Evolutionary conservation across 2,329 filamentous ascomycete species (phyloP).

Genomic region (Penicillium sp.): DNA sequence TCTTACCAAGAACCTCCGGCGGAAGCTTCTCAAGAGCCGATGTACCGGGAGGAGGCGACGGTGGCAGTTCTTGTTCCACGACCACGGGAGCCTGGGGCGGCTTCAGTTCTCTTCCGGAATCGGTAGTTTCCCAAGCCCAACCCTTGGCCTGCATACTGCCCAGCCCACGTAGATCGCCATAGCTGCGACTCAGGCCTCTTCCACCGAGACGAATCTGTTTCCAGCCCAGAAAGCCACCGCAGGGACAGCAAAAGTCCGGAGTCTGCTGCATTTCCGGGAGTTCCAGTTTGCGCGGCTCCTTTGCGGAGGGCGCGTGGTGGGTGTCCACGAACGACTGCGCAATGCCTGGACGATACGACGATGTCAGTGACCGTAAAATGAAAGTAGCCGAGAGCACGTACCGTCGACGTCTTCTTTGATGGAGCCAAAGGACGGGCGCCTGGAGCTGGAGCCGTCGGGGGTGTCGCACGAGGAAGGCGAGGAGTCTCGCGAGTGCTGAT

Average conservation of each 20-base stretch:
- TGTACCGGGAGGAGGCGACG: slow-evolving; percentile 30
- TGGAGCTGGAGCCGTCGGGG: slow-evolving; percentile 38
- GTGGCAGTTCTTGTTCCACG: slow-evolving; percentile 19
- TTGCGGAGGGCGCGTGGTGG: slow-evolving; percentile 30
- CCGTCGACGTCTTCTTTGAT: slow-evolving; percentile 46
- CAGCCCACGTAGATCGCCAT: slow-evolving; percentile 41
- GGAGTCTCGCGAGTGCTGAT: slow-evolving; percentile 30
- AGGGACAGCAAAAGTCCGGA: slow-evolving; percentile 48
- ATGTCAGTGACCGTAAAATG: neutral
- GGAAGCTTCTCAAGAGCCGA: slow-evolving; percentile 67
- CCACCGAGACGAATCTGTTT: slow-evolving; percentile 47
- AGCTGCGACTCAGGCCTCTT: slow-evolving; percentile 45
- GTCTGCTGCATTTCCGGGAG: slow-evolving; percentile 34
- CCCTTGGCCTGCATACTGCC: slow-evolving; percentile 37
- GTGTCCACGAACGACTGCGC: slow-evolving; percentile 47
- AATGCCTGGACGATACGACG: slow-evolving; percentile 31
- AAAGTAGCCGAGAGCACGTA: slow-evolving; percentile 22
- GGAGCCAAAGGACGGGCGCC: slow-evolving; percentile 43
- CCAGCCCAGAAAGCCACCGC: slow-evolving; percentile 46
- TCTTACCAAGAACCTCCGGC: slow-evolving; percentile 67
- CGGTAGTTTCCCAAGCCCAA: slow-evolving; percentile 43
- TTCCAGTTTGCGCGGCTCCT: slow-evolving; percentile 24
- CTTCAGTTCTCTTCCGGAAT: slow-evolving; percentile 17
- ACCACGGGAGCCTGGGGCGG: slow-evolving; percentile 18
- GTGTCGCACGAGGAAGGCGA: slow-evolving; percentile 37